phyloP scores from a whole-genome alignment of 192 early-diverging fungal genomes.

The Neocallimastix lanati region DNA sequence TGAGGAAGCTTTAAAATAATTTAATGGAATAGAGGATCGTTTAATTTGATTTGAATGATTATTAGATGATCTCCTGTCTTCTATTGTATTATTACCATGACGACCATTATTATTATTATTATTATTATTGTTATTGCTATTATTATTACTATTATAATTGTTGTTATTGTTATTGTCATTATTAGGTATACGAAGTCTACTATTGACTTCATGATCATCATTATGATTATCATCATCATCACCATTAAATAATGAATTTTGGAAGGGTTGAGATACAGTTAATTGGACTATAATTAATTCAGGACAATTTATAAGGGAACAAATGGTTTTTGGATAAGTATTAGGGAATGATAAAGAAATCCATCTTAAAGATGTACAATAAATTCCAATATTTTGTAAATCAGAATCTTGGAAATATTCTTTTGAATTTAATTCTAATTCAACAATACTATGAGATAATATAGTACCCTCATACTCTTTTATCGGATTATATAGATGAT shows the following conservation, averaged over 20 bases:
- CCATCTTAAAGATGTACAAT: neutral
- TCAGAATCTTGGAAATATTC: neutral
- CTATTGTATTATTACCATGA: neutral
- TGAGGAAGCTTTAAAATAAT: neutral
- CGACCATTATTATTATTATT: no score
- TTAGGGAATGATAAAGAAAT: neutral
- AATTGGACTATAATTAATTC: neutral
- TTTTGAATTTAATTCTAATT: neutral
- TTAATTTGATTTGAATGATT: no score
- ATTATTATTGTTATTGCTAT: no score
- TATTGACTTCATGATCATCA: no score
- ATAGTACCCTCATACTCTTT: neutral
- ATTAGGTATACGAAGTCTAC: no score
- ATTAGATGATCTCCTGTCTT: no score
- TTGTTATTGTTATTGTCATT: no score
- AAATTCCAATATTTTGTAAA: neutral
- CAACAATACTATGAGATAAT: neutral
- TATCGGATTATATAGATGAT: neutral
- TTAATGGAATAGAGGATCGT: neutral
- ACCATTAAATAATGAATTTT: neutral
- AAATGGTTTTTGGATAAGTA: neutral
- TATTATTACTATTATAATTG: no score
- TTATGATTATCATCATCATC: no score
- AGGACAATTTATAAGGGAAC: neutral
- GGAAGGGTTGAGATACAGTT: neutral